Base-by-base conservation (phyloP, 768 basidiomycete species). In the Agrocybe chaxingu region DNA sequence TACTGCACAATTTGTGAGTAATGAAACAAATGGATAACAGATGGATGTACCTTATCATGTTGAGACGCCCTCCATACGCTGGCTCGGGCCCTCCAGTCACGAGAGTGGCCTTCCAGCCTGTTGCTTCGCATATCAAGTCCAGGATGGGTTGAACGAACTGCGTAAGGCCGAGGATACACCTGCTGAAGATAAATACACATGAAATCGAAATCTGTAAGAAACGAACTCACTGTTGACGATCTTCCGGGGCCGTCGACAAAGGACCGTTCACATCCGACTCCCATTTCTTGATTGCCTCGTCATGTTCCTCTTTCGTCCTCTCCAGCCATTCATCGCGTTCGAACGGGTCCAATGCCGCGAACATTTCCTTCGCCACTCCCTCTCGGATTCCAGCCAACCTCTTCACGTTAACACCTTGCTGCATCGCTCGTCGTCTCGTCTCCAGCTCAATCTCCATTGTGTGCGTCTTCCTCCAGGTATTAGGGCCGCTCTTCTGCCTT, bases 171-270 rank as follows among this genome's bases (percentile, higher is more conserved):
- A 16, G 11, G 12, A 41, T 49, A 31, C 48, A 42, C 4, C 16
- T 41, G 8, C 37, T 9, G n/a, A 10, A 8, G 12, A 18, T n/a
- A 6, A 10, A 46, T 16, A 46, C n/a, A n/a, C n/a, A n/a, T n/a
- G n/a, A n/a, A n/a, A n/a, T n/a, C n/a, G n/a, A 16, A 18, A 34
- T 16, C 19, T 8, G 18, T n/a, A 40, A 19, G 7, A 19, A 19
- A 1, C n/a, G 11, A 18, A 36, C 38, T 2, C 16, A 59, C 58
- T 42, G 38, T 47, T 59, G 58, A 9, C 53, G 50, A 42, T 57
- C 55, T 33, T 33, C 48, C 7, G 55, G 53, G 4, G 8, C 31
- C 1, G 46, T 49, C 2, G 55, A 57, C 3, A 36, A 5, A 1
- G 38, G n/a, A 7, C 31, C 31, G 0, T 24, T 29, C 5, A 50